Percentiles rank a stretch among this genome's conserved stretches.
Evolutionary conservation across 495 filamentous ascomycete species (phyloP).

Genomic region (Penicillium soppii): DNA sequence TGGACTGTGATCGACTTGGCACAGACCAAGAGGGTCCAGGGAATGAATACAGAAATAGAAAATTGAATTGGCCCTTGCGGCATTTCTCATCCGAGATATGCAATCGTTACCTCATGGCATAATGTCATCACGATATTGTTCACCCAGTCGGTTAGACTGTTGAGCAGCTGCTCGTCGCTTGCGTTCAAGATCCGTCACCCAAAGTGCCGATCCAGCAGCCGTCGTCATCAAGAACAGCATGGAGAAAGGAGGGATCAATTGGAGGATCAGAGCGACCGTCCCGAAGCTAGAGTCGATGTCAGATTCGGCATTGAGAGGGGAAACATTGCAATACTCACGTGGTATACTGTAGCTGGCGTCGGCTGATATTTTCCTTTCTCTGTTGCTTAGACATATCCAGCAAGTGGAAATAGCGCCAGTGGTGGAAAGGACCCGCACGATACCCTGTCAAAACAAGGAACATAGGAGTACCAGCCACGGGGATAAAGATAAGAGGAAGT

Average conservation of each 20-base stretch:
- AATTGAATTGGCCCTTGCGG: neutral
- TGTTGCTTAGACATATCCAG: slow-evolving; percentile 57
- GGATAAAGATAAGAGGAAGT: slow-evolving; percentile 65
- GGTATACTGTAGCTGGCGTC: slow-evolving; percentile 59
- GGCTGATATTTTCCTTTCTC: slow-evolving; percentile 52
- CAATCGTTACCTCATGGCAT: slow-evolving; percentile 19
- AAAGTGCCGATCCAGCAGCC: slow-evolving; percentile 61
- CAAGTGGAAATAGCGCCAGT: slow-evolving; percentile 66
- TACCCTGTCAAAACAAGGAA: slow-evolving; percentile 64
- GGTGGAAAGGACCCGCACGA: slow-evolving; percentile 63
- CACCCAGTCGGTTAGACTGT: slow-evolving; percentile 23
- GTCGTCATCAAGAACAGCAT: slow-evolving; percentile 70
- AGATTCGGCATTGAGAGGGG: neutral
- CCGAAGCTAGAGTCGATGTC: slow-evolving; percentile 48
- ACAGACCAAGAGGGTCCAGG: neutral
- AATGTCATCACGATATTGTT: slow-evolving; percentile 32
- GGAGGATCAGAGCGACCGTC: slow-evolving; percentile 57
- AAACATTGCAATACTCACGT: slow-evolving; percentile 40
- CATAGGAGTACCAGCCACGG: slow-evolving; percentile 60
- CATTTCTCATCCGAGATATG: neutral
- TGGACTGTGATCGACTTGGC: neutral
- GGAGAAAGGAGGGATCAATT: slow-evolving; percentile 60
- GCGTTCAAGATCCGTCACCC: slow-evolving; percentile 59
- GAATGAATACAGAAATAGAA: neutral
- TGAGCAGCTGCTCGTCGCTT: slow-evolving; percentile 33